Evolutionary conservation across 1,284 basidiomycete genomes (phyloP).

Genomic region (Trametes polyzona): DNA sequence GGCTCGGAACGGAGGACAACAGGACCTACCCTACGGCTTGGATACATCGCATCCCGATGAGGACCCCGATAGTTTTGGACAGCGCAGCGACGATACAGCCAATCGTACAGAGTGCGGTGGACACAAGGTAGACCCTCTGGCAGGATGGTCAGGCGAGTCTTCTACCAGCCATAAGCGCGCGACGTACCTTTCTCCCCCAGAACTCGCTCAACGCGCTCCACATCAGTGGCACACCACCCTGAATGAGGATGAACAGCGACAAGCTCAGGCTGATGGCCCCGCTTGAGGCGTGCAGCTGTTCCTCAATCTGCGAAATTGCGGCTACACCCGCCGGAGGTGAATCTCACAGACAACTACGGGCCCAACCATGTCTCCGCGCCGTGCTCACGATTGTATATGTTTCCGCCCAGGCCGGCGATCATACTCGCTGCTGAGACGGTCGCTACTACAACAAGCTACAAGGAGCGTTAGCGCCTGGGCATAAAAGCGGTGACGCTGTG

Average conservation of each 20-base stretch:
- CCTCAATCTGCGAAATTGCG: slow-evolving; percentile 68
- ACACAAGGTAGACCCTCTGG: slow-evolving; percentile 69
- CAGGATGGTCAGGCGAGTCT: slow-evolving; percentile 1
- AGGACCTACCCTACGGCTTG: slow-evolving; percentile 64
- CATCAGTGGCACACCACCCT: slow-evolving; percentile 68
- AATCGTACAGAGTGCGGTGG: slow-evolving; percentile 61
- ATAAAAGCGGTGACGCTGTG: not conserved
- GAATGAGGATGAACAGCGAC: slow-evolving; percentile 80
- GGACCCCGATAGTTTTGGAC: slow-evolving; percentile 65
- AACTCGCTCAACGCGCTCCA: slow-evolving; percentile 82
- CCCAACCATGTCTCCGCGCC: not conserved
- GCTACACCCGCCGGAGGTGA: slow-evolving; percentile 39
- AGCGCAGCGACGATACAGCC: slow-evolving; percentile 70
- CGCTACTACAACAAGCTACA: slow-evolving; percentile 55
- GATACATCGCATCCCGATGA: slow-evolving; percentile 75
- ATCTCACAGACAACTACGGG: not conserved
- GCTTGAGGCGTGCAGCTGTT: slow-evolving; percentile 65
- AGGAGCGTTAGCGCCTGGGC: not conserved
- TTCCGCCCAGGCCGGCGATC: slow-evolving; percentile 70
- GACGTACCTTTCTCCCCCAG: slow-evolving; percentile 73
- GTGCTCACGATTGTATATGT: slow-evolving; percentile 69
- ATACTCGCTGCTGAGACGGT: slow-evolving; percentile 66
- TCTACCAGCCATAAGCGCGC: not conserved
- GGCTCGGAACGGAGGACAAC: not conserved
- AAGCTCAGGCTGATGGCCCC: slow-evolving; percentile 75